phyloP scores from a whole-genome alignment of 2,329 filamentous ascomycete species.

The Blastomyces silverae region DNA sequence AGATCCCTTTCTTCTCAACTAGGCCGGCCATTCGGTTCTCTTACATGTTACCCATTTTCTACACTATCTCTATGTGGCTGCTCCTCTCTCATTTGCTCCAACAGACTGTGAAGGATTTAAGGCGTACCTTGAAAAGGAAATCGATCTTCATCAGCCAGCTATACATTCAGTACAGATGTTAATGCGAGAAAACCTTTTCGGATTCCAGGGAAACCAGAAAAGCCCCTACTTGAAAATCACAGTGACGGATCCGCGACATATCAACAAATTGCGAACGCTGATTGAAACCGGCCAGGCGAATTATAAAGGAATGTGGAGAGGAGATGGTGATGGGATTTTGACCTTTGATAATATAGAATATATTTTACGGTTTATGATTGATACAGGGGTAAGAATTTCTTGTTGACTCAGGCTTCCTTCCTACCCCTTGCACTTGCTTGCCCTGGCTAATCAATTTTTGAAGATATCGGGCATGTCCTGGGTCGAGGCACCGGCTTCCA shows the following conservation, averaged over 20 bases:
- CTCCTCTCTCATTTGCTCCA: conserved; percentile 71
- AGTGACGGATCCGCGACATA: conserved; percentile 79
- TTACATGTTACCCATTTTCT: conserved; percentile 93
- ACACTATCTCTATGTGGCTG: conserved; percentile 91
- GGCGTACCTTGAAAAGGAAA: conserved; percentile 68
- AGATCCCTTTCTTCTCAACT: conserved; percentile 18
- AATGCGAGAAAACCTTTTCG: conserved; percentile 84
- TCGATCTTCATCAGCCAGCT: conserved; percentile 64
- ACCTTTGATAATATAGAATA: conserved; percentile 98
- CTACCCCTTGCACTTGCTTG: not conserved
- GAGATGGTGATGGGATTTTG: conserved; percentile 60
- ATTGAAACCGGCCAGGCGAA: conserved; percentile 73
- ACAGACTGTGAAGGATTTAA: conserved; percentile 73
- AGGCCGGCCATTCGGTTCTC: conserved; percentile 79
- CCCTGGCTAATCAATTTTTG: not conserved
- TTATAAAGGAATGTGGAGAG: conserved; percentile 85
- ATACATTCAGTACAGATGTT: conserved; percentile 77
- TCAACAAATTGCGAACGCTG: conserved; percentile 64
- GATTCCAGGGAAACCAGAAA: conserved; percentile 87
- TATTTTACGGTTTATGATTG: conserved; percentile 93
- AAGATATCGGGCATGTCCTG: conserved; percentile 92
- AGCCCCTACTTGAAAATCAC: conserved; percentile 91
- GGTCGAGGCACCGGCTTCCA: conserved; percentile 71
- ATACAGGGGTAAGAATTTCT: conserved; percentile 61
- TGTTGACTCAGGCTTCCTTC: not conserved